These are phyloP conservation scores for Torulaspora delbrueckii DNA, from an alignment of 805 yeast genomes.

Conservation along the genomic window DNA sequence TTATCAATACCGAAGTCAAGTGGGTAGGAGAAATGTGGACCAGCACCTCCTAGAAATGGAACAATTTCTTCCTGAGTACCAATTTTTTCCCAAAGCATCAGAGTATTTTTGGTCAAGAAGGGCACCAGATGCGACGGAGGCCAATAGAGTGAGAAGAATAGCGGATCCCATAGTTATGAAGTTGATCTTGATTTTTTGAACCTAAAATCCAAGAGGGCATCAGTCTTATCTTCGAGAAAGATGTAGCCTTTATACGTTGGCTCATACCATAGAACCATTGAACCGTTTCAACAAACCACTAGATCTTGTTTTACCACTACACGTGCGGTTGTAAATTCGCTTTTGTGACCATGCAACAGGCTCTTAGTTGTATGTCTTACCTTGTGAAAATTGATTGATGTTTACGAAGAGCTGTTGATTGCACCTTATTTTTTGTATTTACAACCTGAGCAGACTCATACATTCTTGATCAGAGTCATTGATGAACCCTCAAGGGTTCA, in stretches of 20 bases:
- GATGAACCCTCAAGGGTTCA: not conserved
- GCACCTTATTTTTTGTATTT: not conserved
- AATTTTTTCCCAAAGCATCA: conserved; percentile 6
- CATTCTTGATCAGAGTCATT: not conserved
- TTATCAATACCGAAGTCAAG: conserved; percentile 50
- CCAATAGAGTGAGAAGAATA: conserved; percentile 1
- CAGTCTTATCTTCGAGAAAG: not conserved
- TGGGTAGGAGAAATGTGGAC: conserved; percentile 47
- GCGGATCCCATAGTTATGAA: not conserved
- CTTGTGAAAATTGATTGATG: too few relatives aligned
- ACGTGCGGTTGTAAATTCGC: not conserved
- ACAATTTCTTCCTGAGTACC: conserved; percentile 36
- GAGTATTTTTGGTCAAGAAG: conserved; percentile 1
- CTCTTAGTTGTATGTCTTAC: too few relatives aligned
- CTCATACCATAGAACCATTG: too few relatives aligned
- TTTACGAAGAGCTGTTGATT: not conserved
- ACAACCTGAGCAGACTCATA: not conserved
- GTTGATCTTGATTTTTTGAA: not conserved
- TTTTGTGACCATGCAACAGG: not conserved
- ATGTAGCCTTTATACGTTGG: not conserved
- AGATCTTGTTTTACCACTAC: not conserved
- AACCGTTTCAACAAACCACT: too few relatives aligned
- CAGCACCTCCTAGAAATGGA: conserved; percentile 49
- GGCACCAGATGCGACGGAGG: conserved; percentile 6
- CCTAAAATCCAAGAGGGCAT: not conserved